phyloP scores from a whole-genome alignment of 2,329 filamentous ascomycete genomes.

The Sporothrix mexicana region DNA sequence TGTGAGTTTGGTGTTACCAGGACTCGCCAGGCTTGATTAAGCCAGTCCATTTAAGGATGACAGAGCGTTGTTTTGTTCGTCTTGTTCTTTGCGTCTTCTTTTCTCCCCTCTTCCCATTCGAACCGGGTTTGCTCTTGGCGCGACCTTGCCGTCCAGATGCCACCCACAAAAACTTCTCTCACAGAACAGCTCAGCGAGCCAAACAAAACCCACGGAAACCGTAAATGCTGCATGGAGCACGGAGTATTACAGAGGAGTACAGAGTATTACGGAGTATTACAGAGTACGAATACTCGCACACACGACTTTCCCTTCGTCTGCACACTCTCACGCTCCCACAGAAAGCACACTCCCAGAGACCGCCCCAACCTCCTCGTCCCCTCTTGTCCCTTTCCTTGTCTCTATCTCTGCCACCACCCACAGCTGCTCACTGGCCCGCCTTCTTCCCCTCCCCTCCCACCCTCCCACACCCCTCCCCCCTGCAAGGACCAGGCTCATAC shows the following conservation, averaged over 20 bases:
- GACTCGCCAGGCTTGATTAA: background rate
- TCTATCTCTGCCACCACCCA: constrained; percentile 30
- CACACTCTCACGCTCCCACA: constrained; percentile 8
- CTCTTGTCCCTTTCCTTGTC: constrained; percentile 24
- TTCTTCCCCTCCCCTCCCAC: constrained; percentile 30
- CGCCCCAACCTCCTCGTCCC: constrained; percentile 27
- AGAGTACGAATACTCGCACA: constrained; percentile 22
- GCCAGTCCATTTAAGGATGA: background rate
- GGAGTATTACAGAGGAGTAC: constrained; percentile 19
- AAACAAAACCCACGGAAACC: constrained; percentile 3
- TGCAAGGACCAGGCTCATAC: constrained; percentile 32
- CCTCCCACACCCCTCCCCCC: constrained; percentile 32
- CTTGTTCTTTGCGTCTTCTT: constrained; percentile 21
- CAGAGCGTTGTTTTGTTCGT: background rate
- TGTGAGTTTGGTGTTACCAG: background rate
- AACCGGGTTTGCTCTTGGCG: constrained; percentile 23
- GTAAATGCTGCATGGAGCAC: background rate
- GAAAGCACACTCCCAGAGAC: background rate
- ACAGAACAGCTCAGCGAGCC: constrained; percentile 27
- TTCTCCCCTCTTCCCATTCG: background rate
- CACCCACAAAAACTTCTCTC: background rate
- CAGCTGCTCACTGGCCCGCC: constrained; percentile 31
- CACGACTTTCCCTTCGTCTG: background rate
- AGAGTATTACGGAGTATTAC: too few species aligned
- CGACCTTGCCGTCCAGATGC: constrained; percentile 35